A percentile compares a stretch with the other conserved stretches of the same genome.
Evolutionary conservation across 345 rosid species (phyloP).

Genomic region (Salix suchowensis): DNA sequence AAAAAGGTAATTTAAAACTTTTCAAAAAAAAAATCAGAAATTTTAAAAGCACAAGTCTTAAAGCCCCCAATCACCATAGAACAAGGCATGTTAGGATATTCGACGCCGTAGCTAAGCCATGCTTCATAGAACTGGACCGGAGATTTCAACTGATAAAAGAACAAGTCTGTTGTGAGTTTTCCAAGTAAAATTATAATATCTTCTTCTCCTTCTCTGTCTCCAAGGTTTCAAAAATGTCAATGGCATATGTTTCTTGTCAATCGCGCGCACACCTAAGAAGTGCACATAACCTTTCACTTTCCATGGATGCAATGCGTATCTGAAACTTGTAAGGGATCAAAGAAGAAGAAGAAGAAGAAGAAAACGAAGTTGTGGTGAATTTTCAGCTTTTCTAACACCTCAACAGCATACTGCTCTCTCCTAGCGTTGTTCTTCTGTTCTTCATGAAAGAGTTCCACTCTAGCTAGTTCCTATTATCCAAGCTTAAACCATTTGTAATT

Average conservation of each 20-base stretch:
- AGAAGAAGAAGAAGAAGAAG: not conserved
- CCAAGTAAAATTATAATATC: not conserved
- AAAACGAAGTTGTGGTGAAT: not conserved
- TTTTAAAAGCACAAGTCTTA: no score
- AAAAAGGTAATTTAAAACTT: no score
- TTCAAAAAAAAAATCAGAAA: no score
- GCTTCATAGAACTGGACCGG: not conserved
- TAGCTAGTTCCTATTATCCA: no score
- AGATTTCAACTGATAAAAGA: not conserved
- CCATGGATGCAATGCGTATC: not conserved
- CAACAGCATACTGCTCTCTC: not conserved
- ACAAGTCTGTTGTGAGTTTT: not conserved
- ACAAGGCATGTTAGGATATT: not conserved
- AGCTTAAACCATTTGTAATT: not conserved
- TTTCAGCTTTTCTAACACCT: not conserved
- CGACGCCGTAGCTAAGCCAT: not conserved
- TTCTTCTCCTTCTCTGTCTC: not conserved
- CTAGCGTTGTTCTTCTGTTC: not conserved
- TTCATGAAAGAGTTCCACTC: not conserved
- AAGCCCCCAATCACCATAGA: no score
- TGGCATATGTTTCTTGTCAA: not conserved
- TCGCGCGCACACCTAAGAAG: not conserved
- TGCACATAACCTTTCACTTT: not conserved
- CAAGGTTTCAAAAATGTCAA: not conserved
- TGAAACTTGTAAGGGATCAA: not conserved